Evolutionary conservation across 2,329 filamentous ascomycete species (phyloP).

Genomic region (Penicillium sp.): DNA sequence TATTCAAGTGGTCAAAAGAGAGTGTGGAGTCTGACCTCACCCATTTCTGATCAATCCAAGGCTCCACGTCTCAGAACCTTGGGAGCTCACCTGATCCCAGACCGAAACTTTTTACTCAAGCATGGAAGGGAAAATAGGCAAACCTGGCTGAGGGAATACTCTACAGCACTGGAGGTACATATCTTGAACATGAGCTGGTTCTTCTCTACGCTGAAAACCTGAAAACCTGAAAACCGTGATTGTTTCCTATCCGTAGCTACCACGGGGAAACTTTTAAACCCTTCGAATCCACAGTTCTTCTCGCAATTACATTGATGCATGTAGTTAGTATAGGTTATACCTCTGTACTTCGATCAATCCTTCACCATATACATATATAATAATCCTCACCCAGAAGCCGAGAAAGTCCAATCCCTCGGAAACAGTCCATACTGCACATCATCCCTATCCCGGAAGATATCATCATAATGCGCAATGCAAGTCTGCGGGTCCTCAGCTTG

Average conservation of each 20-base stretch:
- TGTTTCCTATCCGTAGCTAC: not conserved
- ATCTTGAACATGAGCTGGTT: not conserved
- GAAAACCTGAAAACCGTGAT: not conserved
- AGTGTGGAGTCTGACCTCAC: not conserved
- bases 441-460: constrained; percentile 29
- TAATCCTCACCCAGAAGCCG: constrained; percentile 5
- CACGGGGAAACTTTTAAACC: not conserved
- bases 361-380: not conserved
- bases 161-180: not conserved
- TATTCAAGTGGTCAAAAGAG: not conserved
- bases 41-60: not conserved
- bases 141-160: not conserved
- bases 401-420: constrained; percentile 33
- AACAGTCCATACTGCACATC: constrained; percentile 31
- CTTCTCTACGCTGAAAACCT: not conserved
- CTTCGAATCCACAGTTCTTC: not conserved
- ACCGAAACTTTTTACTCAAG: too few relatives aligned
- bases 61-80: too few relatives aligned
- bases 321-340: not conserved
- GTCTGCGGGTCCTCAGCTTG: constrained; percentile 33
- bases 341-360: not conserved
- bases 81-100: not conserved
- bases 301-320: not conserved
- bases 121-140: not conserved
- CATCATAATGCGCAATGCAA: constrained; percentile 31